Percentiles rank a stretch among this genome's conserved stretches.
phyloP scores from a whole-genome alignment of 2,329 filamentous ascomycete genomes.

The Penicillium crustosum region DNA sequence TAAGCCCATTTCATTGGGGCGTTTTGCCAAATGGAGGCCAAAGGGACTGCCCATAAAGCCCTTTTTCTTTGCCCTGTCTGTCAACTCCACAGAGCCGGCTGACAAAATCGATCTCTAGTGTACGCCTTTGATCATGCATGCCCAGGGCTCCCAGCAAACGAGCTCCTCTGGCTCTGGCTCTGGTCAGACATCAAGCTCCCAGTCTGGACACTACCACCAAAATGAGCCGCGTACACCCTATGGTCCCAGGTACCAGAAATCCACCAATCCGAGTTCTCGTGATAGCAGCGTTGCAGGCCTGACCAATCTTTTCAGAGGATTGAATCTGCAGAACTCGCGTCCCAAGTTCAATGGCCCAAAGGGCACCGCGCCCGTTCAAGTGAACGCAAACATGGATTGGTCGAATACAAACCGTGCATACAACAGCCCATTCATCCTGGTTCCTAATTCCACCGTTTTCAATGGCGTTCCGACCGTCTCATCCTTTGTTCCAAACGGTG shows the following conservation, averaged over 20 bases:
- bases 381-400: constrained; percentile 31
- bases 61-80: neutral
- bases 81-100: neutral
- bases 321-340: constrained; percentile 33
- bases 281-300: constrained; percentile 23
- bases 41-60: neutral
- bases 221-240: constrained; percentile 30
- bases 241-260: constrained; percentile 24
- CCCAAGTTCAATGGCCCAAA: constrained; percentile 32
- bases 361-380: constrained; percentile 23
- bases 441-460: constrained; percentile 37
- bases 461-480: constrained; percentile 31
- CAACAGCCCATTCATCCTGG: constrained; percentile 31
- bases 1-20: neutral
- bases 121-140: constrained; percentile 22
- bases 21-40: neutral
- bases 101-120: neutral
- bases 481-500: constrained; percentile 30
- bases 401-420: constrained; percentile 31
- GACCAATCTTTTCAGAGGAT: constrained; percentile 26
- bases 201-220: constrained; percentile 24
- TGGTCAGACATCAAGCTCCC: constrained; percentile 22
- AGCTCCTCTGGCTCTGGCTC: constrained; percentile 24
- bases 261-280: constrained; percentile 14
- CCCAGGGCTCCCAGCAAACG: constrained; percentile 26